phyloP scores from a whole-genome alignment of 1,139 yeast species.

The Suhomyces taliae region DNA sequence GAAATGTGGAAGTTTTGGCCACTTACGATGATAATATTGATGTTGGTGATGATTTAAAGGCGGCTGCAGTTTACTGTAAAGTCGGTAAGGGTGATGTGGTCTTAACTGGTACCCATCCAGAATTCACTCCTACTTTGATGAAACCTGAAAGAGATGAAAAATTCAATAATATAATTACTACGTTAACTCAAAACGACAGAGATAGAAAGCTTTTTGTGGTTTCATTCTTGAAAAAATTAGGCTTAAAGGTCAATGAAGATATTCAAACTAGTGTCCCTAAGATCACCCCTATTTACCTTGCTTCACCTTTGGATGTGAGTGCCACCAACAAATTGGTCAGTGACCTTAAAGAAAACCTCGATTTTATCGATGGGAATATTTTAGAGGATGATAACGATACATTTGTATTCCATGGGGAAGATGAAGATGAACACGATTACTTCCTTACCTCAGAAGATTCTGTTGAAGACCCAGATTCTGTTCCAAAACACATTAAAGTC shows the following conservation, averaged over 20 bases:
- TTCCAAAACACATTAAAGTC: slow-evolving; percentile 52
- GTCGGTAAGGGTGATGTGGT: slow-evolving; percentile 77
- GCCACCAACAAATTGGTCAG: slow-evolving; percentile 27
- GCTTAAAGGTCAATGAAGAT: slow-evolving; percentile 61
- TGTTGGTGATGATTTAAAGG: slow-evolving; percentile 46
- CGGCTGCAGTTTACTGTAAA: slow-evolving; percentile 66
- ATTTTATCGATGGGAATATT: slow-evolving; percentile 42
- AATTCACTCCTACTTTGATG: slow-evolving; percentile 62
- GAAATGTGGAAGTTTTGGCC: slow-evolving; percentile 71
- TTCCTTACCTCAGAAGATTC: slow-evolving; percentile 43
- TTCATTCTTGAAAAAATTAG: slow-evolving; percentile 57
- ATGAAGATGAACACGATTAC: slow-evolving; percentile 22
- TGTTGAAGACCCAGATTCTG: slow-evolving; percentile 52
- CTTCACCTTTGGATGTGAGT: slow-evolving; percentile 31
- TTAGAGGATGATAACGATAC: slow-evolving; percentile 56
- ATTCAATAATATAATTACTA: slow-evolving; percentile 36
- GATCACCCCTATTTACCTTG: slow-evolving; percentile 60
- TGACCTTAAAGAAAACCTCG: slow-evolving; percentile 37
- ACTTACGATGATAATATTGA: slow-evolving; percentile 51
- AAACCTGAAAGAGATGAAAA: slow-evolving; percentile 26
- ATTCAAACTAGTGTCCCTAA: slow-evolving; percentile 56
- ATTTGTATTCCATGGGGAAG: slow-evolving; percentile 44
- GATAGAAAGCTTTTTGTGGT: slow-evolving; percentile 57
- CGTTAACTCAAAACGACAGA: slow-evolving; percentile 41
- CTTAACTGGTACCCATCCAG: slow-evolving; percentile 90